Evolutionary conservation across 495 filamentous ascomycete species (phyloP), one percentile per base, ranked within the genome.

Genomic region (Mycothermus thermophilus): DNA sequence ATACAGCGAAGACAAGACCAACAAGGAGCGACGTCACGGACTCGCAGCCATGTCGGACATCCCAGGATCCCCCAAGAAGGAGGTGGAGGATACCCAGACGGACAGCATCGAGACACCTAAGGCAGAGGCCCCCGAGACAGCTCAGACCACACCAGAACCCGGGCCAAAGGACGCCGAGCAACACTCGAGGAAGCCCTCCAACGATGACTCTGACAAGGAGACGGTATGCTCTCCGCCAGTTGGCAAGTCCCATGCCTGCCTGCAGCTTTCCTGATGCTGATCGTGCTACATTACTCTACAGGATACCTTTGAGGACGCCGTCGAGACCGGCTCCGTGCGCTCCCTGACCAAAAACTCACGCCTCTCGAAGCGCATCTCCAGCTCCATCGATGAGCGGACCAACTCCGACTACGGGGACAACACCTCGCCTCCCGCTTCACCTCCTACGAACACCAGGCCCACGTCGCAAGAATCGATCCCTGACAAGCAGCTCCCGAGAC

Each of bases 241-340:
- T 17, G 41, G n/a, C 30, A 25, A 29, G 23, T 17, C 29, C 34
- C 46, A 48, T 41, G 44, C 39, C 35, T 25, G 27, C 12, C 27
- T 31, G 28, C 35, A 23, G 6, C 38, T 23, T 22, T 9, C 13
- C 9, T n/a, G 11, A 21, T 37, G 32, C 46, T 49, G 40, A 49
- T 21, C 21, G 35, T 33, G 28, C 42, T 28, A 40, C 33, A 21
- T 28, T 20, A 28, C 40, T 11, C 10, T 43, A 30, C 55, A 84
- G 80, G 81, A 86, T 39, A 74, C 74, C 14, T 86, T 84, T 37
- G 79, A 84, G 51, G 80, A 88, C 60, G 79, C 79, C 38, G 61
- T 72, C 44, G 80, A 83, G 57, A 64, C 58, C 11, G 52, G 55
- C 32, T 66, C 62, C 26, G 47, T 63, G 16, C 55, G 64, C 27